Conservation (phyloP, 345 rosid genomes). For the Camelina hispida region DNA sequence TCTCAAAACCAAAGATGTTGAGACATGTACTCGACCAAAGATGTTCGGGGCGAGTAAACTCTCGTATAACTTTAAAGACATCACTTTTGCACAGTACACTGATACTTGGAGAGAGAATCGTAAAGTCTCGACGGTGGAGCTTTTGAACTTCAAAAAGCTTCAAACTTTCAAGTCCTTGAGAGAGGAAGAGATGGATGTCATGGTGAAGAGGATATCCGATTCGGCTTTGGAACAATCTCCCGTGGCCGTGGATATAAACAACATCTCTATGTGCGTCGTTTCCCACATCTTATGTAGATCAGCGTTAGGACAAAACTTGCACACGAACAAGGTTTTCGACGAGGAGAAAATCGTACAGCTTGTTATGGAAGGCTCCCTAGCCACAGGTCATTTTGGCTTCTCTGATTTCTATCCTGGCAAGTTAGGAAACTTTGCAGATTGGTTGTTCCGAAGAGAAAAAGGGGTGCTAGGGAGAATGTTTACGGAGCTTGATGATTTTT, state of each 20-base stretch:
- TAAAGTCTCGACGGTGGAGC: conserved; percentile 45
- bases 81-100: conserved; percentile 48
- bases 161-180: conserved; percentile 43
- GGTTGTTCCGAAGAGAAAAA: conserved; percentile 33
- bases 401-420: conserved; percentile 45
- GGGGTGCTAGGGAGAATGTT: conserved; percentile 42
- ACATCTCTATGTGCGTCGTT: conserved; percentile 32
- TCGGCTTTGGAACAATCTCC: conserved; percentile 10
- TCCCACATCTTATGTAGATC: conserved; percentile 44
- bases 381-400: conserved; percentile 17
- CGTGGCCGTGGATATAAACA: conserved; percentile 37
- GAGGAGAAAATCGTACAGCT: conserved; percentile 15
- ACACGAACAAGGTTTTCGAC: conserved; percentile 22
- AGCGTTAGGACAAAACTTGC: conserved; percentile 53
- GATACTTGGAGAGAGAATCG: conserved; percentile 50
- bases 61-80: conserved; percentile 47
- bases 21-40: conserved; percentile 44
- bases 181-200: conserved; percentile 48
- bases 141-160: conserved; percentile 49
- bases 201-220: conserved; percentile 33
- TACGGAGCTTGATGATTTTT: conserved; percentile 48
- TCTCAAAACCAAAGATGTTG: conserved; percentile 49
- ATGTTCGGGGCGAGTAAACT: conserved; percentile 36
- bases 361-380: not conserved
- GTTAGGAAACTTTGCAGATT: conserved; percentile 50